phyloP scores from a whole-genome alignment of 1,284 basidiomycete genomes.

The Erythrobasidium hasegawianum region DNA sequence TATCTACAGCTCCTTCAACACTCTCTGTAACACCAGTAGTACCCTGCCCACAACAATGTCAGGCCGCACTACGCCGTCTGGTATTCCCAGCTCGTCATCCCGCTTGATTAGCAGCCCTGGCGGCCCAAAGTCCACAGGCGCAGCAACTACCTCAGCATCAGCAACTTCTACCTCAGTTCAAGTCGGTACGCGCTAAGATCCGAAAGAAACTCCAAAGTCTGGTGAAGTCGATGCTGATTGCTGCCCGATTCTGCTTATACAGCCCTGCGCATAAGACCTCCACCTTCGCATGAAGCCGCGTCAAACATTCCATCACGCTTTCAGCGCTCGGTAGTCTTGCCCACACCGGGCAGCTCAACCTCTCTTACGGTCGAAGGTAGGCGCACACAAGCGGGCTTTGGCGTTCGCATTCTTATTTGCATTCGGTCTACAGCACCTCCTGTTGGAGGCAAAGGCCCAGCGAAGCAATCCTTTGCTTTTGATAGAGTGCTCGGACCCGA shows the following conservation, averaged over 20 bases:
- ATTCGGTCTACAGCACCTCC: conserved; percentile 49
- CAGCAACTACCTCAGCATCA: not conserved
- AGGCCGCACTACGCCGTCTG: conserved; percentile 23
- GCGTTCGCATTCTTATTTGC: conserved; percentile 43
- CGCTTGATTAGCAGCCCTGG: conserved; percentile 5
- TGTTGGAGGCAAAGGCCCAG: conserved; percentile 53
- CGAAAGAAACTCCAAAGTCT: not conserved
- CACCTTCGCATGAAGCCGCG: conserved; percentile 71
- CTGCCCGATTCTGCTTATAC: conserved; percentile 17
- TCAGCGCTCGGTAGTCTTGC: conserved; percentile 80
- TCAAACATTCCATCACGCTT: conserved; percentile 83
- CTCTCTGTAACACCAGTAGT: too few species aligned
- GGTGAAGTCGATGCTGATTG: not conserved
- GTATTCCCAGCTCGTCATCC: not conserved
- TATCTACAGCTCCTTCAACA: too few species aligned
- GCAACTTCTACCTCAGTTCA: conserved; percentile 34
- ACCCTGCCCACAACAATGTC: conserved; percentile 2
- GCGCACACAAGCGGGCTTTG: too few species aligned
- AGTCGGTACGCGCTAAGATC: conserved; percentile 32
- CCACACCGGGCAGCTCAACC: conserved; percentile 57
- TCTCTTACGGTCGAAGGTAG: conserved; percentile 68
- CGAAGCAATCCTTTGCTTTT: conserved; percentile 83
- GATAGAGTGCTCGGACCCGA: conserved; percentile 85
- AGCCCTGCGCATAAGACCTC: conserved; percentile 90
- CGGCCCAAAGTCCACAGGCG: not conserved